Evolutionary conservation across 176 grass and related monocot species (phyloP).

Genomic region (Triticum turgidum): DNA sequence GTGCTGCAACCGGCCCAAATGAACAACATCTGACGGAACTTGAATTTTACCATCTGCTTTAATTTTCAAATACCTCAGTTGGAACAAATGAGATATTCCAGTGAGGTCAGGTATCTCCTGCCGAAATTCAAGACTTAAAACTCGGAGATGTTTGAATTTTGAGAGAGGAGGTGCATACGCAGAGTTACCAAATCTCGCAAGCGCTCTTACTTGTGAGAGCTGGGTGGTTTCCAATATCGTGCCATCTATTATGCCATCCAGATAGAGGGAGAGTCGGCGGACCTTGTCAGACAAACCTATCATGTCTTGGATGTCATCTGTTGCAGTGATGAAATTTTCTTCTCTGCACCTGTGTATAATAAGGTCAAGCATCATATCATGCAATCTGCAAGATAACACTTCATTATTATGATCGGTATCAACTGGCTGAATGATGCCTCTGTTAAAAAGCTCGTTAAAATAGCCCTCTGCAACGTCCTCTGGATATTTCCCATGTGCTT

Average conservation of each 20-base stretch:
- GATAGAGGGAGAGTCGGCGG: not conserved
- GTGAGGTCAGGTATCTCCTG: not conserved
- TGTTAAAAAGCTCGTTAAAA: not conserved
- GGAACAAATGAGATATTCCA: not conserved
- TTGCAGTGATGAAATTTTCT: not conserved
- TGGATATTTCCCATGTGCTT: not conserved
- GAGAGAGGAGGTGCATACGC: not conserved
- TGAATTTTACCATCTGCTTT: not conserved
- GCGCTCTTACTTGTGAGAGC: not conserved
- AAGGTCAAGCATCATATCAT: slow-evolving; percentile 2
- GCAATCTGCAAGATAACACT: not conserved
- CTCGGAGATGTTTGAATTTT: not conserved
- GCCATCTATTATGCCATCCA: not conserved
- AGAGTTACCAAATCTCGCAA: not conserved
- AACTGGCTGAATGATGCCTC: not conserved
- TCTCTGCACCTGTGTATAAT: not conserved
- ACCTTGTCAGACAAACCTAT: not conserved
- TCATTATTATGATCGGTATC: not conserved
- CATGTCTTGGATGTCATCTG: not conserved
- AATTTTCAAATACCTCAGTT: not conserved
- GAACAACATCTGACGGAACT: not conserved
- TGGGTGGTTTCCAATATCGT: not conserved
- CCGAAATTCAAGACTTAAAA: not conserved
- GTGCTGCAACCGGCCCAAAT: not conserved
- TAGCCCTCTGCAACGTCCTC: not conserved